Evolutionary conservation across 108 stramenopile species (phyloP).

Genomic region (Nannochloropsis granulata): DNA sequence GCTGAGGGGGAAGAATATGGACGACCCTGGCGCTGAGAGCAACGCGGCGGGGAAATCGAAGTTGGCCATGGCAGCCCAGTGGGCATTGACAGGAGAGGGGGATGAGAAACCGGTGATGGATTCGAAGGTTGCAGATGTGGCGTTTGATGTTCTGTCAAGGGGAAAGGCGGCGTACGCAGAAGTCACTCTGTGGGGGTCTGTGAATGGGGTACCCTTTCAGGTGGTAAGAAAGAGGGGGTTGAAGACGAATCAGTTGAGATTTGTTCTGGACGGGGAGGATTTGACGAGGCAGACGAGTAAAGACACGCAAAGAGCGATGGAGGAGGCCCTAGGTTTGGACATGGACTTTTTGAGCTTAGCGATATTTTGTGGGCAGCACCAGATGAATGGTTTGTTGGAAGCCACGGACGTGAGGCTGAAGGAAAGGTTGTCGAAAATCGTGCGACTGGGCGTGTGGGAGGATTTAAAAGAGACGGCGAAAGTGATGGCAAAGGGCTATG

Average conservation of each 20-base stretch:
- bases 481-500: not conserved
- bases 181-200: not conserved
- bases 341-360: conserved; percentile 6
- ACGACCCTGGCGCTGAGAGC: conserved; percentile 36
- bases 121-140: conserved; percentile 21
- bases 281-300: conserved; percentile 7
- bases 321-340: conserved; percentile 16
- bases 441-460: not conserved
- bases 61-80: conserved; percentile 36
- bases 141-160: conserved; percentile 11
- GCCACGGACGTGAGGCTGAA: conserved; percentile 27
- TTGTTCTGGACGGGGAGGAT: conserved; percentile 17
- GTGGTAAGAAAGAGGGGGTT: conserved; percentile 2
- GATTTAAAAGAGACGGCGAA: not conserved
- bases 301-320: conserved; percentile 22
- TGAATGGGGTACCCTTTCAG: conserved; percentile 4
- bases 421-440: conserved; percentile 7
- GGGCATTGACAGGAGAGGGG: conserved; percentile 29
- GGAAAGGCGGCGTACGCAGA: conserved; percentile 1
- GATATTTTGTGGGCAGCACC: conserved; percentile 31
- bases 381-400: conserved; percentile 26
- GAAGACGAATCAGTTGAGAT: conserved; percentile 14
- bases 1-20: conserved; percentile 22
- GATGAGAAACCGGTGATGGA: conserved; percentile 25
- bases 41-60: conserved; percentile 37